phyloP scores from a whole-genome alignment of 768 basidiomycete genomes.

The Tephrocybe sp. region DNA sequence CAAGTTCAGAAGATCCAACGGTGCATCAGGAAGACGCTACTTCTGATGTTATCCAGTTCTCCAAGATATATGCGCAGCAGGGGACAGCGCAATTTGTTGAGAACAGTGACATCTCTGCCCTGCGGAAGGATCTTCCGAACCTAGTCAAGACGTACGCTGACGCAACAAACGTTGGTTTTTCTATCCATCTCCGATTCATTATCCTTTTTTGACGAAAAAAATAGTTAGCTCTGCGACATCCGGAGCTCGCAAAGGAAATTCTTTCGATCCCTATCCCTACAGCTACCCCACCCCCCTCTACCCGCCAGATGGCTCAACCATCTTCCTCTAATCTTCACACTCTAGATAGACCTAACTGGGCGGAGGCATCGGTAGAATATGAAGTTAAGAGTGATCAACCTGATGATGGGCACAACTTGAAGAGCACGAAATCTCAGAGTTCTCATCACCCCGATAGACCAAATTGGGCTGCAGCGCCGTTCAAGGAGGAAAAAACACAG shows the following conservation, averaged over 20 bases:
- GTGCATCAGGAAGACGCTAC: no score
- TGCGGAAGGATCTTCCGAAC: constrained; percentile 10
- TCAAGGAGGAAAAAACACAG: neutral
- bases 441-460: constrained; percentile 10
- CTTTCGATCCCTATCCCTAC: constrained; percentile 27
- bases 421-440: no score
- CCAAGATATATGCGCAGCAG: no score
- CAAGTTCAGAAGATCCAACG: no score
- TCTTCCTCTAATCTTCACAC: constrained; percentile 7
- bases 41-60: no score
- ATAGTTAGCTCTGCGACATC: constrained; percentile 32
- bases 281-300: neutral
- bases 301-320: neutral
- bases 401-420: no score
- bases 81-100: no score
- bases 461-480: constrained; percentile 14
- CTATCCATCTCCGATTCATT: neutral
- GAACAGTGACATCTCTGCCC: neutral
- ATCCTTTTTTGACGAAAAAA: neutral
- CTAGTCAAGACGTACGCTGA: constrained; percentile 34
- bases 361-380: constrained; percentile 5
- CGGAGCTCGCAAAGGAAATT: constrained; percentile 30
- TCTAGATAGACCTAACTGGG: constrained; percentile 15
- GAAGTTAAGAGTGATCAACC: neutral
- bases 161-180: constrained; percentile 33